Conservation (phyloP, 352 stramenopile species). For the Pythium monospermum region DNA sequence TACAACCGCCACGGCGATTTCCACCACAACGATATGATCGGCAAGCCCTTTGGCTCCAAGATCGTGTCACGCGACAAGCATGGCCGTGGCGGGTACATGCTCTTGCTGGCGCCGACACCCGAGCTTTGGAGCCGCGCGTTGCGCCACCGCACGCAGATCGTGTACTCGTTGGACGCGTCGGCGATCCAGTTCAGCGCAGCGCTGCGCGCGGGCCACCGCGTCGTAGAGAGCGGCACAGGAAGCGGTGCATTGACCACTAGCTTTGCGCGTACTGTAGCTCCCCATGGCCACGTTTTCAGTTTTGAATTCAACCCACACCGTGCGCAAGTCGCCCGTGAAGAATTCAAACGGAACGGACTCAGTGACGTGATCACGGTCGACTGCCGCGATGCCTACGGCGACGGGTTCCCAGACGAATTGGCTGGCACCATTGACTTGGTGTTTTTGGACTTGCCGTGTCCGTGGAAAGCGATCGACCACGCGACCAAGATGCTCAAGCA, state of each 20-base stretch:
- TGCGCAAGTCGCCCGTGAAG: constrained; percentile 86
- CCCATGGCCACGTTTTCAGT: constrained; percentile 92
- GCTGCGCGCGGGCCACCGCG: constrained; percentile 86
- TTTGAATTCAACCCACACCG: constrained; percentile 98
- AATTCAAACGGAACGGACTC: constrained; percentile 93
- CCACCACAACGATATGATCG: constrained; percentile 96
- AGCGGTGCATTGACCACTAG: constrained; percentile 92
- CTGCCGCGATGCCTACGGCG: constrained; percentile 94
- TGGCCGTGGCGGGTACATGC: constrained; percentile 87
- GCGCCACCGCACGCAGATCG: constrained; percentile 96
- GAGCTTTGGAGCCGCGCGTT: constrained; percentile 95
- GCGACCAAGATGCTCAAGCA: constrained; percentile 91
- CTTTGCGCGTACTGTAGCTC: constrained; percentile 87
- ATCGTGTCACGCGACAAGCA: constrained; percentile 66
- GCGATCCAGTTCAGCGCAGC: constrained; percentile 91
- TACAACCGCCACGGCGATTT: constrained; percentile 96
- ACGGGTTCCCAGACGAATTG: constrained; percentile 72
- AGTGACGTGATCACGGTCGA: constrained; percentile 89
- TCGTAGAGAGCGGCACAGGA: constrained; percentile 91
- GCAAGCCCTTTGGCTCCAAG: constrained; percentile 79
- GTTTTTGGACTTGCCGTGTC: constrained; percentile 97
- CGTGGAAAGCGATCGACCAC: constrained; percentile 94
- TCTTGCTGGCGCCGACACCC: constrained; percentile 93
- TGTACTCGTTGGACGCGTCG: constrained; percentile 93
- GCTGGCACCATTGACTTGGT: constrained; percentile 89